Evolutionary conservation across 2,329 filamentous ascomycete species (phyloP), one percentile per base, ranked within the genome.

Genomic region (Pyrenochaeta sp.): DNA sequence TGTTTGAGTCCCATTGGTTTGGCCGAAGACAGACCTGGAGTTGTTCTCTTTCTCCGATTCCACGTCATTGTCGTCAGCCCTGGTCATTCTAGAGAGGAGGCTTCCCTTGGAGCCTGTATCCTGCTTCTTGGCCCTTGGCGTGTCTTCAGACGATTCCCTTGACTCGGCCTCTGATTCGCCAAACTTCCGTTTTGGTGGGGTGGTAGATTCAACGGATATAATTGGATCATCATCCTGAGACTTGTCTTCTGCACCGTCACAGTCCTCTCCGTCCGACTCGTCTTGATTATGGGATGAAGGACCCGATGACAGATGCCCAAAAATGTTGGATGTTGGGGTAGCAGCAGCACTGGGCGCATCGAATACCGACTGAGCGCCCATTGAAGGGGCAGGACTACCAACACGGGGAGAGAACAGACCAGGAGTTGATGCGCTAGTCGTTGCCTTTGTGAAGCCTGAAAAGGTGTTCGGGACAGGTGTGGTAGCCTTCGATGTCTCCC

Each of bases 231-330:
- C 47, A 7, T 44, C 38, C 15, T 49, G 32, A 18, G 42, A 40
- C 21, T 39, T 31, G 21, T 38, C 22, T 18, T 30, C 38, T 3
- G 10, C 35, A n/a, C 53, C 35, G 7, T 57, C 51, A 17, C 35
- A 37, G 29, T 48, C 53, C 14, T 59, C 57, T n/a, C 63, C 63
- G 11, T 61, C 61, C 3, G 58, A 55, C 30, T 69, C 63, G 6
- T 65, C 59, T 19, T 70, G 62, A 27, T 64, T 50, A 36, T 58
- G 58, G 1, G 65, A 67, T 9, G 65, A 67, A 11, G 60, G 42
- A 9, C 53, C 63, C n/a, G 64, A 65, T 7, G 65, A 69, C 10
- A 71, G 44, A 35, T 71, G 68, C 1, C 61, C 60, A 29, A 71
- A 71, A 8, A 67, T 61, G 27, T 70, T 71, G 13, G 48, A 40